These are phyloP conservation scores for Phytophthora foliorum DNA, from an alignment of 352 stramenopile species.

Conservation along the genomic window DNA sequence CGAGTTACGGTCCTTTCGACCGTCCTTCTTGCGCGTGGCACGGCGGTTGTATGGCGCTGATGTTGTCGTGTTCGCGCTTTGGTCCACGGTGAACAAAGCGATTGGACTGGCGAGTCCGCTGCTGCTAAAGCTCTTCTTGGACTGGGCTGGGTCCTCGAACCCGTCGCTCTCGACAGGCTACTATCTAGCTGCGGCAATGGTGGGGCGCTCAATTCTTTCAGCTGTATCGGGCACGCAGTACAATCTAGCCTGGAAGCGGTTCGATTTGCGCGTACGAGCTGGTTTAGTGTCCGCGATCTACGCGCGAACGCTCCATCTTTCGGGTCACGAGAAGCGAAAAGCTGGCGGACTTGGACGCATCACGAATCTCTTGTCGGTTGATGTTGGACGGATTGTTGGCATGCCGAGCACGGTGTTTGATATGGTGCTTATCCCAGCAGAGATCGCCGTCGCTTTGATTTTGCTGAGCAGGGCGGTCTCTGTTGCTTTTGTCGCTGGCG, in stretches of 20 bases:
- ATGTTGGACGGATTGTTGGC: constrained; percentile 74
- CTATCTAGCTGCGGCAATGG: constrained; percentile 63
- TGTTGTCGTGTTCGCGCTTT: constrained; percentile 64
- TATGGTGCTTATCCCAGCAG: constrained; percentile 77
- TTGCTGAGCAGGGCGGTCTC: constrained; percentile 83
- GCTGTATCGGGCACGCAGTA: constrained; percentile 85
- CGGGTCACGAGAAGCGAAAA: constrained; percentile 31
- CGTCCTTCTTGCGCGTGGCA: constrained; percentile 64
- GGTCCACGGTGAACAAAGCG: constrained; percentile 80
- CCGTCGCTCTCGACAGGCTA: constrained; percentile 63
- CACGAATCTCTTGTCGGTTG: constrained; percentile 84
- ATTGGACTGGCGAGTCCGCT: constrained; percentile 74
- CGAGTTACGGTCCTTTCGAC: constrained; percentile 39
- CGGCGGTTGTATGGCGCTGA: constrained; percentile 68
- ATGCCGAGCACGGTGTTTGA: constrained; percentile 85
- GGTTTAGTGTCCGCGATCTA: constrained; percentile 82
- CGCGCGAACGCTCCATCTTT: constrained; percentile 58
- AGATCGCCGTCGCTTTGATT: constrained; percentile 81
- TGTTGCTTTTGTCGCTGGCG: constrained; percentile 85
- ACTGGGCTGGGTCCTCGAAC: constrained; percentile 63
- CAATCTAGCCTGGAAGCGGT: constrained; percentile 78
- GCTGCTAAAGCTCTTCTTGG: constrained; percentile 85
- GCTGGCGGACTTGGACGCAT: constrained; percentile 68
- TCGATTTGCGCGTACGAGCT: constrained; percentile 76
- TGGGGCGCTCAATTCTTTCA: constrained; percentile 59